Evolutionary conservation across 1,139 yeast genomes (phyloP).

Genomic region (Diutina catenulata): DNA sequence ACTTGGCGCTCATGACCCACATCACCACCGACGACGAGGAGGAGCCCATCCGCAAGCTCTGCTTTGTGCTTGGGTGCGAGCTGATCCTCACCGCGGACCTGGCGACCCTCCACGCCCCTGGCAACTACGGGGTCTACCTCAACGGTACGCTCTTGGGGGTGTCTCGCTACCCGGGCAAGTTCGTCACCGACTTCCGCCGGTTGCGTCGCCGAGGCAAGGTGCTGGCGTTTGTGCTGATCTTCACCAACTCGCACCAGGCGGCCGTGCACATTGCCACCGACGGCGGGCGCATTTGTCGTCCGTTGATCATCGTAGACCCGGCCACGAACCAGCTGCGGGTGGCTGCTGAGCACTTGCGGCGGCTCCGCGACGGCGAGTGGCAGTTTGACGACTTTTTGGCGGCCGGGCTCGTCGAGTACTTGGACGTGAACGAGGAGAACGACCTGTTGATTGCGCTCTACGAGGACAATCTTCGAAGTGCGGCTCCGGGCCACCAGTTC

Average conservation of each 20-base stretch:
- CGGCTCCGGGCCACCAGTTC: slow-evolving; percentile 23
- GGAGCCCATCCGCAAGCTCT: slow-evolving; percentile 66
- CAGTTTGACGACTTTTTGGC: slow-evolving; percentile 80
- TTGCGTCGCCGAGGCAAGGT: slow-evolving; percentile 79
- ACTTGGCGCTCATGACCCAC: slow-evolving; percentile 95
- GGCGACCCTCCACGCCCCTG: slow-evolving; percentile 63
- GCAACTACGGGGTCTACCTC: slow-evolving; percentile 74
- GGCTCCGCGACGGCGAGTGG: slow-evolving; percentile 58
- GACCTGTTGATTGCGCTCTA: slow-evolving; percentile 89
- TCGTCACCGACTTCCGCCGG: slow-evolving; percentile 66
- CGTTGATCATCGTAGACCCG: slow-evolving; percentile 64
- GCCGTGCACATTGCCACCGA: slow-evolving; percentile 98
- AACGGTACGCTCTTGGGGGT: slow-evolving; percentile 94
- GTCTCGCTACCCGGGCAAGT: slow-evolving; percentile 72
- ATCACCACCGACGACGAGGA: slow-evolving; percentile 98
- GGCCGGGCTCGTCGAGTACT: slow-evolving; percentile 83
- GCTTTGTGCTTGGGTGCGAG: slow-evolving; percentile 83
- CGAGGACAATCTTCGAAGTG: slow-evolving; percentile 37
- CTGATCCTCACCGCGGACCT: slow-evolving; percentile 74
- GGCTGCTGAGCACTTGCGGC: slow-evolving; percentile 51
- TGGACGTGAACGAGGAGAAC: slow-evolving; percentile 96
- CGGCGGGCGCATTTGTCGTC: slow-evolving; percentile 98
- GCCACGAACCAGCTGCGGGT: slow-evolving; percentile 63
- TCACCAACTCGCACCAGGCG: slow-evolving; percentile 76
- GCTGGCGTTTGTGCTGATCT: slow-evolving; percentile 84